These are phyloP conservation scores for Hamigera avellanea DNA, from an alignment of 495 filamentous ascomycete genomes.

Conservation along the genomic window DNA sequence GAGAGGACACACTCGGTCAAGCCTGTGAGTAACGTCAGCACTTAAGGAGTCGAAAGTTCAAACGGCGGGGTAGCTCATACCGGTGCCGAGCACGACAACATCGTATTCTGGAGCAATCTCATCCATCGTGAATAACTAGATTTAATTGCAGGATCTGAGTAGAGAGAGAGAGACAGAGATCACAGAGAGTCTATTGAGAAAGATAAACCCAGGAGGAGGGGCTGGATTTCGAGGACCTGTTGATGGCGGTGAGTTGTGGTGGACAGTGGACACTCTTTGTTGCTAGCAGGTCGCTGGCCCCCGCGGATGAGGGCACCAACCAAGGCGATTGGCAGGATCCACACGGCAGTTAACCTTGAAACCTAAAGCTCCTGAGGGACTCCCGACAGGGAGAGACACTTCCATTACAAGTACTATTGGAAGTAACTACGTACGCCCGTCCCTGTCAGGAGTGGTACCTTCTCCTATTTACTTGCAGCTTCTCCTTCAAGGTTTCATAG, in stretches of 20 bases:
- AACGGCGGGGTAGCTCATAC: slow-evolving; percentile 45
- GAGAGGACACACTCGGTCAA: slow-evolving; percentile 98
- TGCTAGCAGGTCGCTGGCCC: no score
- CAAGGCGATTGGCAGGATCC: no score
- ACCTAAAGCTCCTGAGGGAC: no score
- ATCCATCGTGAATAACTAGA: no score
- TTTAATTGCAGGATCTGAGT: slow-evolving; percentile 6
- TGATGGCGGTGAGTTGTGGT: slow-evolving; percentile 2
- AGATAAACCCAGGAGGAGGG: slow-evolving; percentile 1
- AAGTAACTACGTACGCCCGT: no score
- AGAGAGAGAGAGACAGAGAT: slow-evolving; percentile 4
- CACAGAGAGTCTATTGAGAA: neutral
- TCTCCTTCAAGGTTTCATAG: no score
- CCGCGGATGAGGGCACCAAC: no score
- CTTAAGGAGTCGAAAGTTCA: slow-evolving; percentile 6
- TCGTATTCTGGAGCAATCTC: slow-evolving; percentile 97
- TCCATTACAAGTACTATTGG: no score
- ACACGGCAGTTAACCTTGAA: no score
- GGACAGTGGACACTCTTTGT: neutral
- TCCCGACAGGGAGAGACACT: no score
- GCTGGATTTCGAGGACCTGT: slow-evolving; percentile 6
- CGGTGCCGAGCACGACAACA: slow-evolving; percentile 94
- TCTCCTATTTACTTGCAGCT: no score
- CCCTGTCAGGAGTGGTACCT: no score
- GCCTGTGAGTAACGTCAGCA: slow-evolving; percentile 44